Evolutionary conservation across 495 filamentous ascomycete species (phyloP), one percentile per base, ranked within the genome.

Genomic region (Podospora tetraspora): DNA sequence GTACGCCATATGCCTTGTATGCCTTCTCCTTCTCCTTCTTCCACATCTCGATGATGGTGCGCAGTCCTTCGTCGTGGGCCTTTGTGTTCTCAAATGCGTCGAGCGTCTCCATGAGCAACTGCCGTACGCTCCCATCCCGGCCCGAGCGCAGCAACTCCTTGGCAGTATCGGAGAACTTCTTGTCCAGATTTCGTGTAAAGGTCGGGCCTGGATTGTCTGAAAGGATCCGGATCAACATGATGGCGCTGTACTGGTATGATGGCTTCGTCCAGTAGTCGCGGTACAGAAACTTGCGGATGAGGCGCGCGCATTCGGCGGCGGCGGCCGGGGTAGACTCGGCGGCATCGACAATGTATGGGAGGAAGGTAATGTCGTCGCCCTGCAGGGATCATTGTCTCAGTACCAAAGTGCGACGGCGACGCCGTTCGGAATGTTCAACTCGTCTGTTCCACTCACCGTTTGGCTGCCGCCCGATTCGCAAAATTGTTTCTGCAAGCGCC

Each of bases 191-290:
- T 66, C 89, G 84, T 11, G 94, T 95, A 76, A 99, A 98, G 19
- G 88, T 92, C 66, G 82, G 84, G 25, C 95, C 96, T 0, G 95
- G 95, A 77, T 99, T 97, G 76, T 98, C 94, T 66, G 85, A 83
- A 37, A 99, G 83, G 74, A 99, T 99, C 57, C 95, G 89, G 66
- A 94, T 86, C 62, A 99, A 84, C 96, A 98, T 99, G 72, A 98
- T 90, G 63, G 91, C 90, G 81, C 98, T 97, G 83, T 97, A 97
- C 79, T 98, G 95, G 56, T 88, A 86, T 67, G 91, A 86, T 22
- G 89, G 87, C 81, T 73, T 75, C 52, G 64, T 68, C 71, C 73
- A 77, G 75, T 89, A 85, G 59, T 94, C 90, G 57, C 84, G 86
- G 56, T 86, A 83, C 57, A 99, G 83, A 74, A 90, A 92, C 74